Percentiles rank a stretch among this genome's conserved stretches.
These are phyloP conservation scores for Lanmaoa pseudosensibilis DNA, from an alignment of 768 basidiomycete species.

Conservation along the genomic window DNA sequence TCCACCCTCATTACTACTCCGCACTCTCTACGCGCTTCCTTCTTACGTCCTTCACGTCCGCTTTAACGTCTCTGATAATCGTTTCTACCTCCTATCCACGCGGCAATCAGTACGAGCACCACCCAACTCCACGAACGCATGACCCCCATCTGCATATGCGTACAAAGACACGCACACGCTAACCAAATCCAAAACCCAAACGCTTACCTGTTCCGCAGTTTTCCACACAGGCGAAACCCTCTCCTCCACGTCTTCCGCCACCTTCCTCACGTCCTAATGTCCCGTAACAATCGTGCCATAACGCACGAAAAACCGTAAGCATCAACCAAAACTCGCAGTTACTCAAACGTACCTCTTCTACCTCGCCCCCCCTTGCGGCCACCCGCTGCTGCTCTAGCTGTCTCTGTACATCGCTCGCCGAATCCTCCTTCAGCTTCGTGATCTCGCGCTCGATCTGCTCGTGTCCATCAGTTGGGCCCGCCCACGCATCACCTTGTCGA, in stretches of 20 bases:
- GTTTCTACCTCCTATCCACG: constrained; percentile 2
- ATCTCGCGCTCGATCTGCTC: constrained; percentile 25
- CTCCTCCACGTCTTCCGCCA: constrained; percentile 1
- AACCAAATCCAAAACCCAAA: not conserved
- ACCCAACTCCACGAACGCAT: not conserved
- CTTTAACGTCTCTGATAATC: constrained; percentile 5
- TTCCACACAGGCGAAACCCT: constrained; percentile 1
- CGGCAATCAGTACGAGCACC: not conserved
- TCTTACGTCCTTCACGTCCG: not conserved
- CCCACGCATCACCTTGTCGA: not conserved
- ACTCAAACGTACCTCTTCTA: constrained; percentile 12
- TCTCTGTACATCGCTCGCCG: constrained; percentile 21
- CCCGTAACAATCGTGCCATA: not conserved
- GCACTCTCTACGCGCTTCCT: not conserved
- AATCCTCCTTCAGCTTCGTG: constrained; percentile 21
- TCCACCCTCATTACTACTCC: not conserved
- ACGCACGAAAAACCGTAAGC: not conserved
- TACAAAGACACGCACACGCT: too few species aligned
- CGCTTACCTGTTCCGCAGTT: constrained; percentile 13
- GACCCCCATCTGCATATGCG: not conserved
- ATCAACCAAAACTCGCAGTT: not conserved
- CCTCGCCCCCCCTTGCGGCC: not conserved
- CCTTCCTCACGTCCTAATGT: constrained; percentile 2
- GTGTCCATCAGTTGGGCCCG: not conserved
- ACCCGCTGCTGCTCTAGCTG: constrained; percentile 20